Percentiles rank a stretch among this genome's conserved stretches.
Conservation (phyloP, 352 stramenopile genomes). For the Phytophthora constricta region DNA sequence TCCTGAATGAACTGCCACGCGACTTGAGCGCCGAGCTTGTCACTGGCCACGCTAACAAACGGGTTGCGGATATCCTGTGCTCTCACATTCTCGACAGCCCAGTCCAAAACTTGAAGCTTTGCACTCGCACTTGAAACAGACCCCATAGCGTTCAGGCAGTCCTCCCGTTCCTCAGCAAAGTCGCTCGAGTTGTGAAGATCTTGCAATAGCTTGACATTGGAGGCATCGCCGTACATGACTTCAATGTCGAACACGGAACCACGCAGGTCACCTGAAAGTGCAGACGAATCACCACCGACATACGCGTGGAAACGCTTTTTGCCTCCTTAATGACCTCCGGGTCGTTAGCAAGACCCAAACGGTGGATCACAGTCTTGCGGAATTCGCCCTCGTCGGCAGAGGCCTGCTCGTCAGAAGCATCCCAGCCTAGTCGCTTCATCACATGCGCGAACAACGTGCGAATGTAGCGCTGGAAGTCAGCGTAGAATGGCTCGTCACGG, state of each 20-base stretch:
- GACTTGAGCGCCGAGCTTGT: constrained; percentile 52
- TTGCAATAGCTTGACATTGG: constrained; percentile 63
- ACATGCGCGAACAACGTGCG: constrained; percentile 58
- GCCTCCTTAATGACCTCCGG: constrained; percentile 58
- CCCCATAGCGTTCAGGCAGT: constrained; percentile 67
- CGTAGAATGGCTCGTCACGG: constrained; percentile 57
- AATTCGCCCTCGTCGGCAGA: constrained; percentile 66
- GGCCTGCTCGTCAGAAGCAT: constrained; percentile 30
- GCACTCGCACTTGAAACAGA: constrained; percentile 42
- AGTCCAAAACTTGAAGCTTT: constrained; percentile 79
- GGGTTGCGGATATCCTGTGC: constrained; percentile 67
- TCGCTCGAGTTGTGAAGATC: constrained; percentile 68
- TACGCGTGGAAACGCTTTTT: constrained; percentile 65
- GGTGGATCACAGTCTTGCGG: constrained; percentile 62
- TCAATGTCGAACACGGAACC: constrained; percentile 64
- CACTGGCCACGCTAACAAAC: constrained; percentile 62
- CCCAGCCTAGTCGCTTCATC: constrained; percentile 66
- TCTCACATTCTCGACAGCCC: constrained; percentile 67
- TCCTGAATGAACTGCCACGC: constrained; percentile 75
- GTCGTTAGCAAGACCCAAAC: constrained; percentile 59
- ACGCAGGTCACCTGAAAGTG: constrained; percentile 65
- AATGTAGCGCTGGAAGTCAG: constrained; percentile 61
- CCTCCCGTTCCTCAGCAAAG: constrained; percentile 69
- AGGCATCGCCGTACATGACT: constrained; percentile 41
- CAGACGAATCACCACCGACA: constrained; percentile 46